Base-by-base conservation (phyloP, 306 rosid genomes). In the Ammopiptanthus mongolicus region DNA sequence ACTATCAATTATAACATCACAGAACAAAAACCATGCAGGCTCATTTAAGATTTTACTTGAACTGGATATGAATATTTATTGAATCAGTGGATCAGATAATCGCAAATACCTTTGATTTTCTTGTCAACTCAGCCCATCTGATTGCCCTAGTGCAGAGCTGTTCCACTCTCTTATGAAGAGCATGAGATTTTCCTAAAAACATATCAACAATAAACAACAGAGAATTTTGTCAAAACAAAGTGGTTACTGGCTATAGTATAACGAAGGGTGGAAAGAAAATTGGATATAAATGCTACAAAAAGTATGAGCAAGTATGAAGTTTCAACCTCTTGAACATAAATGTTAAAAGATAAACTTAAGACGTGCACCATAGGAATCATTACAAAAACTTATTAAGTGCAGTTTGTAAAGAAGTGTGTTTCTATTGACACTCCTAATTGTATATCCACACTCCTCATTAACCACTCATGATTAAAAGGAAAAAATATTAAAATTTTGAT, bases 151-250 rank as follows among this genome's bases (percentile, higher is more conserved):
- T 80, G 82, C 87, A 84, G 28, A 84, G 87, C 74, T 84, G 87
- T 31, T 84, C 87, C 77, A 84, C 87, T 70, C 87, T 84, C 80
- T 80, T 84, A 29, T 84, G 87, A 72, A 84, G 87, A 80, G 87
- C 87, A 25, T 84, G 87, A 52, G 87, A 80, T 61, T 84, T 84
- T 76, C 87, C 87, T 84, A 36, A 25, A 75, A 84, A 41, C 41
- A 74, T 23, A 56, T 39, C 75, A 61, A 57, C 39, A 56, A 50
- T 21, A 75, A 80, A 18, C 58, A 70, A 47, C n/a, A n/a, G n/a
- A n/a, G n/a, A n/a, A n/a, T n/a, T n/a, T 37, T 17, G 11, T 14
- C n/a, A n/a, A 53, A 60, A 56, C 11, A 51, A 47, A 50, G 18
- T 0, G 8, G 21, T 2, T 58, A 1, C 0, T 6, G 14, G n/a